These are phyloP conservation scores for Metschnikowia santaceciliae DNA, from an alignment of 805 yeast species.

Conservation along the genomic window DNA sequence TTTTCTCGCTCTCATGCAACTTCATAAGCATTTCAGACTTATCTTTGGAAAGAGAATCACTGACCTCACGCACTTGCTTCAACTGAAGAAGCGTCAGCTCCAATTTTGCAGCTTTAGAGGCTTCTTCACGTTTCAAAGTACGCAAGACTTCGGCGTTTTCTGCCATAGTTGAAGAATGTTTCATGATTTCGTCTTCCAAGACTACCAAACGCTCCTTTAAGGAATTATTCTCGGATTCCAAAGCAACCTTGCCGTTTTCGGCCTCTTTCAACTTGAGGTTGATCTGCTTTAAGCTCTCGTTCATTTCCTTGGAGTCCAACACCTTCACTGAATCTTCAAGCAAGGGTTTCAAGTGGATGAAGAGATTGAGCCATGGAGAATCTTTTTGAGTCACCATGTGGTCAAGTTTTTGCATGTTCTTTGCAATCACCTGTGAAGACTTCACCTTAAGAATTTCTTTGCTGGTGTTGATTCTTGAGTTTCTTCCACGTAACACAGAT, in stretches of 20 bases:
- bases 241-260: constrained; percentile 24
- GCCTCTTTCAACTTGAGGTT: constrained; percentile 41
- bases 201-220: constrained; percentile 33
- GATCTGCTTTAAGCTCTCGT: constrained; percentile 51
- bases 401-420: constrained; percentile 53
- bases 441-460: constrained; percentile 54
- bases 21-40: constrained; percentile 22
- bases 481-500: constrained; percentile 59
- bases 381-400: constrained; percentile 40
- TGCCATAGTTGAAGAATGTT: constrained; percentile 30
- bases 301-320: constrained; percentile 52
- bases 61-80: constrained; percentile 26
- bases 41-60: constrained; percentile 30
- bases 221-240: constrained; percentile 36
- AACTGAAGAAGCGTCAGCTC: constrained; percentile 26
- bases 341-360: constrained; percentile 69
- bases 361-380: constrained; percentile 67
- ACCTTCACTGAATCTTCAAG: constrained; percentile 61
- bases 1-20: constrained; percentile 21
- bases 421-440: constrained; percentile 66
- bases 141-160: constrained; percentile 47
- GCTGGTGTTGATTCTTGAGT: constrained; percentile 47
- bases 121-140: constrained; percentile 40
- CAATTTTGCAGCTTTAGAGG: constrained; percentile 25
- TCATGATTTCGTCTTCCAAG: constrained; percentile 32